These are phyloP conservation scores for Fusarium nisikadoi DNA, from an alignment of 2,329 filamentous ascomycete species.

Conservation along the genomic window DNA sequence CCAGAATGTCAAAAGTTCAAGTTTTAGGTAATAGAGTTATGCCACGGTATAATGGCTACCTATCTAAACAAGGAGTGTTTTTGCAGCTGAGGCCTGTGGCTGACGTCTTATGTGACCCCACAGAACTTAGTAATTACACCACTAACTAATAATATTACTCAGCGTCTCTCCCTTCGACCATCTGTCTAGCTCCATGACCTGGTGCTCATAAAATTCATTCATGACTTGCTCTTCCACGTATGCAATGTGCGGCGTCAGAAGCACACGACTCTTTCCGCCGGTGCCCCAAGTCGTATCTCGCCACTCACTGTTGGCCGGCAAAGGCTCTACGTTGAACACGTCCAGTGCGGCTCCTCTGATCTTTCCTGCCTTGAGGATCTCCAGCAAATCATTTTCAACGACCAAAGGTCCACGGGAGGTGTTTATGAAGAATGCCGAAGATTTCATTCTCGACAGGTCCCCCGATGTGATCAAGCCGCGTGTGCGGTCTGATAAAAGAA, in stretches of 20 bases:
- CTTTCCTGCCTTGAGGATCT: background rate
- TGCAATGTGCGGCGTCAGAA: background rate
- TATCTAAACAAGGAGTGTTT: no score
- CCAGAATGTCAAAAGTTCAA: no score
- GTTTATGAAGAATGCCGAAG: background rate
- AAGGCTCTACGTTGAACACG: background rate
- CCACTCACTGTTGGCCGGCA: background rate
- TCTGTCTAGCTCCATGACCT: background rate
- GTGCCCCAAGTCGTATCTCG: background rate
- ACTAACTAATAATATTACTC: background rate
- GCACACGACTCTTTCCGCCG: background rate
- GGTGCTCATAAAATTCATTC: conserved; percentile 3
- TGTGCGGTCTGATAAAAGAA: background rate
- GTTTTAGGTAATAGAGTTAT: no score
- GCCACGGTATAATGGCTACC: no score
- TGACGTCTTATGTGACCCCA: no score
- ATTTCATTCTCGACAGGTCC: background rate
- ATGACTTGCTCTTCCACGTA: background rate
- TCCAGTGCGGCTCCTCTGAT: background rate
- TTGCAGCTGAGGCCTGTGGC: no score
- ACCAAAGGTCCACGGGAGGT: background rate
- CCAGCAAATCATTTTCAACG: background rate
- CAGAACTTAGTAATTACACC: no score
- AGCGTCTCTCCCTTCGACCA: background rate
- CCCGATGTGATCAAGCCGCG: background rate